Evolutionary conservation across 257 asterid species (phyloP).

Genomic region (Parsonsia alboflavescens): DNA sequence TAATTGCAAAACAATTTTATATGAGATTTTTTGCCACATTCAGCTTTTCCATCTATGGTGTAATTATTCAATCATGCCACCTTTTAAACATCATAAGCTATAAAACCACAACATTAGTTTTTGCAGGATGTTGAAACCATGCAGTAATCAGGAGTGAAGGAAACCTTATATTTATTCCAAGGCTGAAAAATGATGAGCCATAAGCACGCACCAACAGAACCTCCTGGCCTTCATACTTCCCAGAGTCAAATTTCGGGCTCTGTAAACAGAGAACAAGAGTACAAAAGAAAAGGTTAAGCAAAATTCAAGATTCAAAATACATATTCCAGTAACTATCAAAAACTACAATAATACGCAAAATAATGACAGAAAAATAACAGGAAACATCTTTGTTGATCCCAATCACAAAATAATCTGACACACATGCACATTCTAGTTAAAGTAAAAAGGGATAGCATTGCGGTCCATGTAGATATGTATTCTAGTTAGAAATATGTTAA

Average conservation of each 20-base stretch:
- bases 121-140: not conserved
- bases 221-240: conserved; percentile 66
- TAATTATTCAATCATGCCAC: not conserved
- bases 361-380: not conserved
- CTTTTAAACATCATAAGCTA: not conserved
- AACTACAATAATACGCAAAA: not conserved
- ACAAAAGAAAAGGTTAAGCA: not conserved
- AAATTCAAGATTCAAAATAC: not conserved
- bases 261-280: conserved; percentile 30
- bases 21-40: not conserved
- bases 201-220: conserved; percentile 86
- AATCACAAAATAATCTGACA: not conserved
- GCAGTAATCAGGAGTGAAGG: not conserved
- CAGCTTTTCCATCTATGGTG: not conserved
- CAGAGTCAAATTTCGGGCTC: conserved; percentile 36
- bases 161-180: conserved; percentile 92
- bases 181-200: conserved; percentile 89
- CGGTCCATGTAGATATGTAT: too few relatives aligned
- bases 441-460: not conserved
- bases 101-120: not conserved
- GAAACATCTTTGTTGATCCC: not conserved
- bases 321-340: not conserved
- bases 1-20: not conserved
- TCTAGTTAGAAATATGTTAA: too few relatives aligned
- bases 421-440: not conserved